Evolutionary conservation across 306 rosid species (phyloP).

Genomic region (Acacia crassicarpa): DNA sequence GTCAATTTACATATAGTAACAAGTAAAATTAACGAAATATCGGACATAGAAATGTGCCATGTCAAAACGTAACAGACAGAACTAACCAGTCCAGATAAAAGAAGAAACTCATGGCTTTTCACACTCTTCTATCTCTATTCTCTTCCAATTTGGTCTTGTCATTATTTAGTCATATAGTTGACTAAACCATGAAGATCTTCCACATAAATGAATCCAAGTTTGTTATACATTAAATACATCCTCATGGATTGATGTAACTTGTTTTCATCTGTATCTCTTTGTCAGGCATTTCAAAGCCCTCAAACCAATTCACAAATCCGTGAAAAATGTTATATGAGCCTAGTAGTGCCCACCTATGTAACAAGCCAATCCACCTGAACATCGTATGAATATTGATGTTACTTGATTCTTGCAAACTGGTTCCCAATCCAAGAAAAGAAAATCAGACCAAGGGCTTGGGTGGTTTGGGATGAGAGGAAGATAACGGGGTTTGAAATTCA

Average conservation of each 20-base stretch:
- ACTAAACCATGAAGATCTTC: background rate
- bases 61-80: background rate
- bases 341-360: slow-evolving; percentile 1
- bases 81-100: background rate
- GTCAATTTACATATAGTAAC: background rate
- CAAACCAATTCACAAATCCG: background rate
- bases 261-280: background rate
- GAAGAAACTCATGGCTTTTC: background rate
- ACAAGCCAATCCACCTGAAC: background rate
- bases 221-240: background rate
- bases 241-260: background rate
- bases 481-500: slow-evolving; percentile 26
- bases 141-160: background rate
- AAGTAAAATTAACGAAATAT: background rate
- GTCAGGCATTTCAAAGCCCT: slow-evolving; percentile 10
- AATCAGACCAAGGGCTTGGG: background rate
- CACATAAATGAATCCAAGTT: background rate
- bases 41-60: background rate
- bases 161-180: background rate
- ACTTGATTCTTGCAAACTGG: slow-evolving; percentile 15
- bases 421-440: slow-evolving; percentile 25
- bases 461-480: background rate
- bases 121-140: background rate
- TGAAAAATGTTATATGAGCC: background rate
- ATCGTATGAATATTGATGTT: background rate